Evolutionary conservation across 83 land plant species (phyloP).

Genomic region (Picea mariana): DNA sequence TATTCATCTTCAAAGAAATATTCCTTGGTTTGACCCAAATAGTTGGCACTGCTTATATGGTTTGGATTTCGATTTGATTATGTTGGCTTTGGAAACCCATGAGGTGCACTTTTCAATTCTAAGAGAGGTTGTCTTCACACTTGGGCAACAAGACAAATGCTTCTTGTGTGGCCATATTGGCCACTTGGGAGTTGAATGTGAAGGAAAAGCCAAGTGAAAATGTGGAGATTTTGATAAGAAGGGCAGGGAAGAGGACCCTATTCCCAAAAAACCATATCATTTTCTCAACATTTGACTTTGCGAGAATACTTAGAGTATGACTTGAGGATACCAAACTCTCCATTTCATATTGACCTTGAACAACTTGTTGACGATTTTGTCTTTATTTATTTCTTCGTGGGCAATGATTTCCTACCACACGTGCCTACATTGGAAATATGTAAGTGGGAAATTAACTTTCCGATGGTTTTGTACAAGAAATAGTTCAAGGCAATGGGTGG

Average conservation of each 20-base stretch:
- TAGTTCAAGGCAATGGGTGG: slow-evolving; percentile 84
- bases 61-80: slow-evolving; percentile 78
- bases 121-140: too few species aligned
- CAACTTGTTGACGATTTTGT: slow-evolving; percentile 90
- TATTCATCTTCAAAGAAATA: background rate
- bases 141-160: too few species aligned
- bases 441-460: slow-evolving; percentile 90
- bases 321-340: slow-evolving; percentile 65
- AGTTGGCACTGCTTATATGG: slow-evolving; percentile 78
- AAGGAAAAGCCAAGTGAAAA: slow-evolving; percentile 37
- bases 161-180: too few species aligned
- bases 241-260: slow-evolving; percentile 35
- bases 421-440: slow-evolving; percentile 96
- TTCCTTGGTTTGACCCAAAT: slow-evolving; percentile 61
- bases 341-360: slow-evolving; percentile 78
- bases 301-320: slow-evolving; percentile 90
- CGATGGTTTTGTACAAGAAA: slow-evolving; percentile 85
- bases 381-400: slow-evolving; percentile 95
- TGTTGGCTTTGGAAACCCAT: slow-evolving; percentile 80
- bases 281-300: slow-evolving; percentile 83
- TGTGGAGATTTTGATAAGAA: slow-evolving; percentile 89
- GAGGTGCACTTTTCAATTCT: slow-evolving; percentile 1
- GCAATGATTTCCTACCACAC: slow-evolving; percentile 96
- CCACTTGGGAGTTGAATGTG: too few species aligned
- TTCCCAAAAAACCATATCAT: slow-evolving; percentile 85